Conservation (phyloP, 306 rosid genomes). For the Amphicarpaea edgeworthii region DNA sequence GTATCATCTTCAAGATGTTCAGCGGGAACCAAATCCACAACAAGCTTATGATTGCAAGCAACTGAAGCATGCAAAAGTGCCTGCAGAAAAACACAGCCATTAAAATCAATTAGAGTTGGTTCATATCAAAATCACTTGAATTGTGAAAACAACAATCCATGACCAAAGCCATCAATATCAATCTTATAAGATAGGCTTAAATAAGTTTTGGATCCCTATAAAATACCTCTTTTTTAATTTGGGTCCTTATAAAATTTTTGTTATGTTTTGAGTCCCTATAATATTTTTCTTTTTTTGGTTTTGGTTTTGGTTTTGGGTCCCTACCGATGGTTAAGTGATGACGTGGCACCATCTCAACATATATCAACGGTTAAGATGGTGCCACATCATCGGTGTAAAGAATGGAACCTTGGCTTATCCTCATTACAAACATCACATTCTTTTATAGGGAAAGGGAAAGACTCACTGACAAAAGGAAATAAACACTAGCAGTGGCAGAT, state of each 20-base stretch:
- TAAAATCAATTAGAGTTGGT: not conserved
- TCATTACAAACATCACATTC: constrained; percentile 15
- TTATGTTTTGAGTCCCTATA: too few relatives aligned
- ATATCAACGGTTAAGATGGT: too few relatives aligned
- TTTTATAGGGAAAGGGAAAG: not conserved
- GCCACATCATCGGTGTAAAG: too few relatives aligned
- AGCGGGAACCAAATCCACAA: constrained; percentile 83
- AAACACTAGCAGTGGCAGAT: too few relatives aligned
- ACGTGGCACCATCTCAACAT: too few relatives aligned
- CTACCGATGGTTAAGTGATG: too few relatives aligned
- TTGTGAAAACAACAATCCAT: constrained; percentile 18
- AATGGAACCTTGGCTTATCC: not conserved
- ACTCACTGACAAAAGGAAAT: not conserved
- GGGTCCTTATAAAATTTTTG: too few relatives aligned
- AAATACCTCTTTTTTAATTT: too few relatives aligned
- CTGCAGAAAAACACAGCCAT: constrained; percentile 55
- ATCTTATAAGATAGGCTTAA: not conserved
- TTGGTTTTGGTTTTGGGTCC: too few relatives aligned
- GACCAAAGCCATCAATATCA: constrained; percentile 21
- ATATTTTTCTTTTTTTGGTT: too few relatives aligned
- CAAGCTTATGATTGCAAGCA: constrained; percentile 60
- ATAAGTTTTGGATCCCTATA: too few relatives aligned
- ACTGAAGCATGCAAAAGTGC: constrained; percentile 89
- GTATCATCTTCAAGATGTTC: constrained; percentile 73
- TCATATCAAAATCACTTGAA: not conserved